Evolutionary conservation across 2,329 filamentous ascomycete genomes (phyloP), one percentile per base, ranked within the genome.

Genomic region (Talaromyces atroroseus): DNA sequence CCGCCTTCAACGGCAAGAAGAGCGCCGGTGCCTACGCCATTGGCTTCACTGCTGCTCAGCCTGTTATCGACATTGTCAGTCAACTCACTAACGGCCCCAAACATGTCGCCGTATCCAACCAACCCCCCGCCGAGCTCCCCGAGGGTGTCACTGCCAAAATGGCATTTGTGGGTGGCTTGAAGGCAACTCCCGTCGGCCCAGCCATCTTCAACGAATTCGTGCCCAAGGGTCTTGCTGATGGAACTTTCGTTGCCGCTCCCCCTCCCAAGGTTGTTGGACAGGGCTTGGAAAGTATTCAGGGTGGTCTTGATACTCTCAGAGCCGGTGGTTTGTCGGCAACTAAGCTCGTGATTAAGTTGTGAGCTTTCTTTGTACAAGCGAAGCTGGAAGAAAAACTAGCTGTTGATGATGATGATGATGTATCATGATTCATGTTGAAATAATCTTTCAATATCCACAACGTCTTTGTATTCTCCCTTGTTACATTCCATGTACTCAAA

Each of bases 201-300:
- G 58, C 58, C 2, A 66, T 66, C 5, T 60, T 61, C 32, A 62
- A 64, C 1, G 61, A 71, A 18, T 78, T 69, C 57, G 53, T 78
- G 18, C 67, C 73, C 0, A 60, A 65, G 21, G 77, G 75, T 18
- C 62, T 79, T 44, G 66, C 59, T 11, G 58, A 60, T 1, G 73
- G 73, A 3, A 66, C 64, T 5, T 76, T 72, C 54, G 63, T 66
- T 18, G 64, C 73, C 1, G 71, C 71, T 16, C 77, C 78, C 0
- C 66, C 74, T 36, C 69, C 75, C 1, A 42, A 67, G 14, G 61
- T 79, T 21, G 66, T 74, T 1, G 75, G 76, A 2, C 66, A 71
- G 4, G 76, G 77, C 2, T 60, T 79, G 14, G 72, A 73, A 51
- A 69, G 63, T 24, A 64, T 78, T 1, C 75, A 80, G 59, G 68